These are phyloP conservation scores for Boletus rex-veris DNA, from an alignment of 768 basidiomycete species.

Conservation along the genomic window DNA sequence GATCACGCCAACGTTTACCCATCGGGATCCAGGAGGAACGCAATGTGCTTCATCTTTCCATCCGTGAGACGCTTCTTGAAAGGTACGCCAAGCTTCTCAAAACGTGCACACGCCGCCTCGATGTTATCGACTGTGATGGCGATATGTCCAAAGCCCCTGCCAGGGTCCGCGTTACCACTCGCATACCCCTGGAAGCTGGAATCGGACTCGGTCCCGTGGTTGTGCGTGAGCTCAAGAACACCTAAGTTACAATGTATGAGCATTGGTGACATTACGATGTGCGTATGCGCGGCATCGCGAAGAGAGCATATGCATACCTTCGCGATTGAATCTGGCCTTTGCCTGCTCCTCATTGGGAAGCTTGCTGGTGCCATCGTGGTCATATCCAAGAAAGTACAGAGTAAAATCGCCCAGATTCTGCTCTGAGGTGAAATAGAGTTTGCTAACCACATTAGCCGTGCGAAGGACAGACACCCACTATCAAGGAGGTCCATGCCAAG, in stretches of 20 bases:
- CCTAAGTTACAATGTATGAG: conserved; percentile 37
- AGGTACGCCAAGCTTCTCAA: conserved; percentile 72
- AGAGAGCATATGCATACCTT: conserved; percentile 47
- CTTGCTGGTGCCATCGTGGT: conserved; percentile 47
- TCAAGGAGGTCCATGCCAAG: conserved; percentile 77
- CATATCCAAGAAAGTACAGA: conserved; percentile 85
- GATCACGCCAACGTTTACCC: conserved; percentile 43
- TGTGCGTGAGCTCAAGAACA: conserved; percentile 81
- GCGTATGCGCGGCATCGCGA: background rate
- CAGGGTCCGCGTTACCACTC: conserved; percentile 82
- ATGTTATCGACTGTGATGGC: conserved; percentile 83
- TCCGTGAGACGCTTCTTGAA: conserved; percentile 89
- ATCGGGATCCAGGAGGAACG: conserved; percentile 84
- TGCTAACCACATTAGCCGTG: background rate
- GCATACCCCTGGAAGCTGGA: conserved; percentile 76
- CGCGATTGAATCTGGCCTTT: conserved; percentile 50
- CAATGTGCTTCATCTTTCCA: conserved; percentile 82
- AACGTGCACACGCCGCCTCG: conserved; percentile 75
- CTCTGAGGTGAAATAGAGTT: conserved; percentile 36
- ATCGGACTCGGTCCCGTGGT: conserved; percentile 87
- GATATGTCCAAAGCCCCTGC: conserved; percentile 81
- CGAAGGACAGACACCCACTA: conserved; percentile 32
- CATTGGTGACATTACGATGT: background rate
- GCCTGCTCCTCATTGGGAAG: conserved; percentile 52
- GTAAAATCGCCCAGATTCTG: conserved; percentile 59